Evolutionary conservation across 1,139 yeast genomes (phyloP).

Genomic region (Suhomyces bokatorum): DNA sequence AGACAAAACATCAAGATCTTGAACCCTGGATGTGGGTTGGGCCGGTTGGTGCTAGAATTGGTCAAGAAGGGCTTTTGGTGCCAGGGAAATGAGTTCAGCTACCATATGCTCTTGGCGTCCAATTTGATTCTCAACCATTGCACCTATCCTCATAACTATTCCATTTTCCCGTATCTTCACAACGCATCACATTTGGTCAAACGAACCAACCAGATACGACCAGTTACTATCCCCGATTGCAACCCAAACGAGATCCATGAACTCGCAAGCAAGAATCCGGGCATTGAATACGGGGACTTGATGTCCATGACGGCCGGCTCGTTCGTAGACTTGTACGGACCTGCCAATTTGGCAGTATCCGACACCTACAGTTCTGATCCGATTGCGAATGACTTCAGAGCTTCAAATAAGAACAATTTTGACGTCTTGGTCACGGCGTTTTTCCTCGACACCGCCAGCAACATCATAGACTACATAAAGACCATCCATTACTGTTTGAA

Average conservation of each 20-base stretch:
- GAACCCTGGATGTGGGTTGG: constrained; percentile 86
- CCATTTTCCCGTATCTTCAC: constrained; percentile 57
- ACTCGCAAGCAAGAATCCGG: constrained; percentile 31
- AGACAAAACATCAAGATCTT: constrained; percentile 51
- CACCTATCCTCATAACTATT: constrained; percentile 34
- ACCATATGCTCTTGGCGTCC: constrained; percentile 75
- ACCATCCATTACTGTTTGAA: constrained; percentile 55
- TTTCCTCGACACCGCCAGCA: constrained; percentile 78
- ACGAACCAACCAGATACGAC: constrained; percentile 49
- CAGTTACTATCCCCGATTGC: constrained; percentile 54
- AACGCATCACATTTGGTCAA: constrained; percentile 48
- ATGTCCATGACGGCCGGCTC: constrained; percentile 84
- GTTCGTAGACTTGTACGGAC: constrained; percentile 74
- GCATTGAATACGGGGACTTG: constrained; percentile 48
- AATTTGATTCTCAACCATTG: constrained; percentile 62
- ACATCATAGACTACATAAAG: constrained; percentile 67
- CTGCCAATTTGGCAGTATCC: constrained; percentile 36
- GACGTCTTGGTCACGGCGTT: constrained; percentile 69
- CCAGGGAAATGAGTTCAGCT: constrained; percentile 86
- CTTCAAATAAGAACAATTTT: constrained; percentile 36
- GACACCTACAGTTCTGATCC: constrained; percentile 41
- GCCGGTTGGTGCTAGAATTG: constrained; percentile 72
- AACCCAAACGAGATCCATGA: constrained; percentile 41
- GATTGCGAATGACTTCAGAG: constrained; percentile 44
- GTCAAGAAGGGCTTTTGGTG: constrained; percentile 66